Base-by-base conservation (phyloP, 768 basidiomycete species). In the Suillus decipiens region DNA sequence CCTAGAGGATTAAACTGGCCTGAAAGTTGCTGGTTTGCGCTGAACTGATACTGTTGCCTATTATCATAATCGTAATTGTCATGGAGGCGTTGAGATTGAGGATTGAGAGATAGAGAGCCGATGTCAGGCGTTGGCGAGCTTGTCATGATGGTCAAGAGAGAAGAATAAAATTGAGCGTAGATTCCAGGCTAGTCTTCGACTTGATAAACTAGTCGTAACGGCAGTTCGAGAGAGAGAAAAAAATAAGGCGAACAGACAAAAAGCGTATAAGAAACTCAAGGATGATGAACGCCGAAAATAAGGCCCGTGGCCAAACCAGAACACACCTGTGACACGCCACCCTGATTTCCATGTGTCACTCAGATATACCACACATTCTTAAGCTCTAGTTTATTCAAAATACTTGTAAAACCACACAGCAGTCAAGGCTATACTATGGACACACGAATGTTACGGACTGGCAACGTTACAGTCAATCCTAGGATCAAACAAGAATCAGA, bases 31-130 rank as follows among this genome's bases (percentile, higher is more conserved):
- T 75, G 84, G 74, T 73, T 84, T 71, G 92, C 88, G 50, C 84
- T 78, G 76, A 88, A 93, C 73, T 89, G 89, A 79, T 87, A 92
- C 69, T 80, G 87, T 66, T 81, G 77, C 77, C 89, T 86, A 68
- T 69, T 72, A 73, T 93, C 90, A 80, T 89, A 92, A 82, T 92
- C 89, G 79, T 91, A 91, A 88, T 81, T 78, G 76, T 93, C 91
- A 81, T 93, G 86, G 82, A 89, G 86, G 84, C 89, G 90, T 88
- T 85, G 89, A 78, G 80, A 72, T 71, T 78, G 78, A 55, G 84
- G 80, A 77, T 84, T 84, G 76, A 93, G 86, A 71, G 90, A 88
- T 72, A 93, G 79, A 68, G 89, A 81, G 57, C 89, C 86, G 69
- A 94, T 85, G 80, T 93, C 90, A 67, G 92, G 91, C 45, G 83